phyloP scores from a whole-genome alignment of 345 rosid species.

The Euphorbia lathyris region DNA sequence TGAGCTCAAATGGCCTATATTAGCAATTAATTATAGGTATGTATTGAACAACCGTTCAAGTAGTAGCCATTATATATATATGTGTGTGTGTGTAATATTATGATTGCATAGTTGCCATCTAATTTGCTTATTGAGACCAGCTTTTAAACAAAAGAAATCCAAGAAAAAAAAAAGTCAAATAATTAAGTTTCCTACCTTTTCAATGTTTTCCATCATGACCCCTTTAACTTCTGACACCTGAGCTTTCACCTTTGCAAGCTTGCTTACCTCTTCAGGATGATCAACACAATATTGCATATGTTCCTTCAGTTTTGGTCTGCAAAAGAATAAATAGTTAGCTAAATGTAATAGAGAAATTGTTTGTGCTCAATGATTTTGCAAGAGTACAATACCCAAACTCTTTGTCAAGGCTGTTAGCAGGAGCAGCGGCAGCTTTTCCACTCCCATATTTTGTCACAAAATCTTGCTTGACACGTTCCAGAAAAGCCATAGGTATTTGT shows the following conservation, averaged over 20 bases:
- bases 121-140: too few species aligned
- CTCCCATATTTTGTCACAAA: conserved; percentile 81
- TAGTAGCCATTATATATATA: too few species aligned
- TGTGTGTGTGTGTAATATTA: too few species aligned
- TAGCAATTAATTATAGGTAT: too few species aligned
- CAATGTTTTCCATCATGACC: conserved; percentile 99
- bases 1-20: too few species aligned
- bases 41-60: too few species aligned
- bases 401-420: conserved; percentile 65
- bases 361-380: too few species aligned
- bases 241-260: conserved; percentile 96
- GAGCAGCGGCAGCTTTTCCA: conserved; percentile 83
- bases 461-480: conserved; percentile 90
- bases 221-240: conserved; percentile 99
- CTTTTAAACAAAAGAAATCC: too few species aligned
- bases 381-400: conserved; percentile 56
- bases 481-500: conserved; percentile 83
- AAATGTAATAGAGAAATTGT: too few species aligned
- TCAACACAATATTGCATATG: conserved; percentile 94
- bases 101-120: too few species aligned
- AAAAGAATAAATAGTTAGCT: not conserved
- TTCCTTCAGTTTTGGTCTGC: conserved; percentile 83
- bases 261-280: conserved; percentile 96
- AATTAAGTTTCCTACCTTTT: conserved; percentile 52
- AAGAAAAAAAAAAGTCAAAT: too few species aligned